These are phyloP conservation scores for Cryptosporidium tyzzeri DNA, from an alignment of 169 alveolate species.

Conservation along the genomic window DNA sequence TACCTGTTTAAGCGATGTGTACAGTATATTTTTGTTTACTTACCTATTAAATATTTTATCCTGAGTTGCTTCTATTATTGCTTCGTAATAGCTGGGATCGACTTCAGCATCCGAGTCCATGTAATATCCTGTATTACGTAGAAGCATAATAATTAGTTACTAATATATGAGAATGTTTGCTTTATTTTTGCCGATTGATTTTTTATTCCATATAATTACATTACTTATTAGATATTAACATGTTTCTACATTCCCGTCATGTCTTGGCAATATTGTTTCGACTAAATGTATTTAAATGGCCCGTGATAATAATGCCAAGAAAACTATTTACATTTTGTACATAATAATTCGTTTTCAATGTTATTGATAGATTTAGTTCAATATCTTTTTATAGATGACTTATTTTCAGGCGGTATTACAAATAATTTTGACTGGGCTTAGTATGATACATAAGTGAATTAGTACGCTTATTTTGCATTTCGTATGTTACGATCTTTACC, in stretches of 20 bases:
- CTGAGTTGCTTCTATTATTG: constrained; percentile 54
- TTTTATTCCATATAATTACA: background rate
- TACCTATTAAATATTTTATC: constrained; percentile 54
- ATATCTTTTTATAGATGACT: background rate
- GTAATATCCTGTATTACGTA: constrained; percentile 32
- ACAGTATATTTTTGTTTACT: background rate
- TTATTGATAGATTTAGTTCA: background rate
- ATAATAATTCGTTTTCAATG: background rate
- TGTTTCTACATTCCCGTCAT: constrained; percentile 55
- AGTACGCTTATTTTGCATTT: background rate
- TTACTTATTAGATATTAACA: constrained; percentile 14
- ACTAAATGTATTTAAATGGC: background rate
- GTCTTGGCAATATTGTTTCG: background rate
- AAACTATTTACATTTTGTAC: background rate
- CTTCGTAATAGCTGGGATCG: constrained; percentile 70
- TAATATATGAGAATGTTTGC: background rate
- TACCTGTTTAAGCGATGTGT: background rate
- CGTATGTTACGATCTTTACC: background rate
- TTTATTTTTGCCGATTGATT: background rate
- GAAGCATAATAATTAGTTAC: constrained; percentile 21
- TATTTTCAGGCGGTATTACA: background rate
- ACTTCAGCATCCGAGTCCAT: constrained; percentile 75
- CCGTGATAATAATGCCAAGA: background rate
- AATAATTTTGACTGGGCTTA: background rate
- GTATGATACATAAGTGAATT: background rate